These are phyloP conservation scores for Sideroxylon spinosum DNA, from an alignment of 179 eudicot genomes.

Conservation along the genomic window DNA sequence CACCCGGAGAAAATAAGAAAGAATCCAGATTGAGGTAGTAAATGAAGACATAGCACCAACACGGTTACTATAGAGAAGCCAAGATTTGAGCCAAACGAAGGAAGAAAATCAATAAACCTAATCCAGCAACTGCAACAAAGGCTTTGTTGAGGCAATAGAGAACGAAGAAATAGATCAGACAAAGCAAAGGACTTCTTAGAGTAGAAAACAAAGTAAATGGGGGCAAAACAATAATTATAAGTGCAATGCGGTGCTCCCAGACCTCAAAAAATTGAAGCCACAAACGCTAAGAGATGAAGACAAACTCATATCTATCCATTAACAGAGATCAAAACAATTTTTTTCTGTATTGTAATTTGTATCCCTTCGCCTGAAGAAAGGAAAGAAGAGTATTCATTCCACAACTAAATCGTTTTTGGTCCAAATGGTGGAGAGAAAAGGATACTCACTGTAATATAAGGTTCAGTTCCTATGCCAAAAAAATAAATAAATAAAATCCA, in stretches of 20 bases:
- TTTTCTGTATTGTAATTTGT: neutral
- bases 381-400: neutral
- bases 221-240: neutral
- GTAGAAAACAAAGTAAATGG: neutral
- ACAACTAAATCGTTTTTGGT: neutral
- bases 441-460: no score
- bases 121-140: neutral
- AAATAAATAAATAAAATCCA: neutral
- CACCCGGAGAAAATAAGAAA: neutral
- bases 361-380: neutral
- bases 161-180: no score
- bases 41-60: no score
- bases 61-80: neutral
- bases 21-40: neutral
- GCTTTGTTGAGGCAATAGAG: no score
- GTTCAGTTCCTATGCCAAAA: neutral
- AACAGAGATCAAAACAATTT: neutral
- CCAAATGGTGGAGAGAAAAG: slow-evolving; percentile 5
- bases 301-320: neutral
- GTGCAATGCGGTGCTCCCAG: neutral
- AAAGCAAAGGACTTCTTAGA: neutral
- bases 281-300: neutral
- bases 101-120: neutral
- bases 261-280: neutral
- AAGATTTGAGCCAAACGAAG: neutral